These are phyloP conservation scores for Penicillium sp. DNA, from an alignment of 2,329 filamentous ascomycete genomes.

Conservation along the genomic window DNA sequence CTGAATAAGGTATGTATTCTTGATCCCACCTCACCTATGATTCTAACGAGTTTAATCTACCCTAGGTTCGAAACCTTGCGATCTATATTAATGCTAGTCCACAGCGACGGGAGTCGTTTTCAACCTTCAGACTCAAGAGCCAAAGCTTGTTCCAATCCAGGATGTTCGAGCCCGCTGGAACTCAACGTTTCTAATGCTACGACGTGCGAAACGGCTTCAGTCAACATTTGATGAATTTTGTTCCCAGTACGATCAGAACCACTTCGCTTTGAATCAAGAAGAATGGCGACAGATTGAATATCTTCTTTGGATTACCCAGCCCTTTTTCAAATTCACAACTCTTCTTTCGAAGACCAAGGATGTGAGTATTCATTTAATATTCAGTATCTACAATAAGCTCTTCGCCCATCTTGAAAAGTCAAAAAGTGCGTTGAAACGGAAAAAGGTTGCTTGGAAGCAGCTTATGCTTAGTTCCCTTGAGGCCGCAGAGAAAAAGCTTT, in stretches of 20 bases:
- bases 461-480: constrained; percentile 11
- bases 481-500: constrained; percentile 10
- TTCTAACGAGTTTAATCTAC: neutral
- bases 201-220: constrained; percentile 11
- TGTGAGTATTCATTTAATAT: constrained; percentile 4
- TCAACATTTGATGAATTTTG: constrained; percentile 1
- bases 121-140: constrained; percentile 10
- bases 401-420: neutral
- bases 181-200: constrained; percentile 19
- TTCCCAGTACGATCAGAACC: neutral
- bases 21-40: neutral
- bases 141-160: constrained; percentile 17
- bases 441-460: constrained; percentile 13
- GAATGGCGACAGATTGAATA: constrained; percentile 14
- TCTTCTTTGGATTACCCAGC: constrained; percentile 11
- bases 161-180: constrained; percentile 17
- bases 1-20: neutral
- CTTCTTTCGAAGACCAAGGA: constrained; percentile 3
- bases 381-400: constrained; percentile 6
- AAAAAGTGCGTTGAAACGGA: neutral
- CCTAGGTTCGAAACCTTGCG: neutral
- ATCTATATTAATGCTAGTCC: no score
- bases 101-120: constrained; percentile 10
- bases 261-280: constrained; percentile 9
- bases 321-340: constrained; percentile 6